Percentiles rank a stretch among this genome's conserved stretches.
These are phyloP conservation scores for Fomes fomentarius DNA, from an alignment of 1,284 basidiomycete species.

Conservation along the genomic window DNA sequence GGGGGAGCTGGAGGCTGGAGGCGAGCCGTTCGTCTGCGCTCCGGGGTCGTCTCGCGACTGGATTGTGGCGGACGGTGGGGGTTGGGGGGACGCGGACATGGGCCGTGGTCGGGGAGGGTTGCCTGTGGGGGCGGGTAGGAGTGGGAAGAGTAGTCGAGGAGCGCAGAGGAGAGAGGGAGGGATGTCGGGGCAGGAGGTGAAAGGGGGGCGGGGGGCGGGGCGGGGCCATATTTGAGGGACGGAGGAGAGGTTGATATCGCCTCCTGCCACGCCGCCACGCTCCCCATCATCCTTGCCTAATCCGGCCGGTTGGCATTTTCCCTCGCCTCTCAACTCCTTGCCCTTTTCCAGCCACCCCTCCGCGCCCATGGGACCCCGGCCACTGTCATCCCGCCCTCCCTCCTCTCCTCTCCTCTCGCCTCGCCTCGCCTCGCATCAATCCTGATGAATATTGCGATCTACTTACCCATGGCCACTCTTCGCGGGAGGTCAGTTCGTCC, in stretches of 20 bases:
- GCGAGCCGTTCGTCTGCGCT: slow-evolving; percentile 12
- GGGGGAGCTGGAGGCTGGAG: slow-evolving; percentile 35
- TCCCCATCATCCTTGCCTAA: slow-evolving; percentile 21
- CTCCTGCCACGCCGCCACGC: slow-evolving; percentile 20
- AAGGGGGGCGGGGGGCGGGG: slow-evolving; percentile 26
- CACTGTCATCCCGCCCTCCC: slow-evolving; percentile 16
- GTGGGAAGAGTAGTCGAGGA: slow-evolving; percentile 3
- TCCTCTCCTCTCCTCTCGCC: slow-evolving; percentile 14
- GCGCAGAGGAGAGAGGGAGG: slow-evolving; percentile 8
- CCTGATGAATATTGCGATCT: neutral
- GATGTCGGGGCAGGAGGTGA: slow-evolving; percentile 20
- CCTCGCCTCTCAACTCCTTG: slow-evolving; percentile 11
- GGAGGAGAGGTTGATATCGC: slow-evolving; percentile 24
- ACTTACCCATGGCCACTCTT: neutral
- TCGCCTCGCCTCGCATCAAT: slow-evolving; percentile 5
- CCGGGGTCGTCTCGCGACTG: slow-evolving; percentile 17
- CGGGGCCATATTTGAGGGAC: slow-evolving; percentile 29
- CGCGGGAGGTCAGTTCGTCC: neutral
- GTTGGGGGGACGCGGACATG: slow-evolving; percentile 31
- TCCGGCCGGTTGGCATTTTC: slow-evolving; percentile 24
- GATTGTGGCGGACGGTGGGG: slow-evolving; percentile 23
- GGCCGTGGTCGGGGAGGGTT: slow-evolving; percentile 24
- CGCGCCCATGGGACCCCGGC: slow-evolving; percentile 19
- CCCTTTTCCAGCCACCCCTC: slow-evolving; percentile 15
- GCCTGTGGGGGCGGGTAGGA: slow-evolving; percentile 25